A percentile compares a stretch with the other conserved stretches of the same genome.
Evolutionary conservation across 257 asterid genomes (phyloP).

Genomic region (Vinca minor): DNA sequence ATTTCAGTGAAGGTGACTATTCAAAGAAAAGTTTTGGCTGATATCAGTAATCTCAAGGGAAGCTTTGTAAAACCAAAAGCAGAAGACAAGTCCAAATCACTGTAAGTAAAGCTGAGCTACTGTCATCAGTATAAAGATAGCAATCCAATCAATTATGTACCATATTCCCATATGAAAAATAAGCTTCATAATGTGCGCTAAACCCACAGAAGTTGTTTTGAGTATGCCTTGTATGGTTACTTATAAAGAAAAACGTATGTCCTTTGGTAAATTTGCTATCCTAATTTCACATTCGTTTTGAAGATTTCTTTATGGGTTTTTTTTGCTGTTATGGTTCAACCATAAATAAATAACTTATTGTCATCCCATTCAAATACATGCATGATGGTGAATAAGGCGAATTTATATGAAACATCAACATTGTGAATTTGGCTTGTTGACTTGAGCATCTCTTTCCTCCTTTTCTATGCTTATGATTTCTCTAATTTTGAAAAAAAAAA

Average conservation of each 20-base stretch:
- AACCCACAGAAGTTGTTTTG: background rate
- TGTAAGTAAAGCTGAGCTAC: slow-evolving; percentile 36
- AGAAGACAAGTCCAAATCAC: slow-evolving; percentile 28
- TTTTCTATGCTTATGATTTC: background rate
- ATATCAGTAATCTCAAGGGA: slow-evolving; percentile 62
- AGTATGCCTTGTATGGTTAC: background rate
- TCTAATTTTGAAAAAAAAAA: background rate
- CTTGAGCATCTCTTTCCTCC: background rate
- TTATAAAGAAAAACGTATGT: background rate
- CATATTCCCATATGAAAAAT: background rate
- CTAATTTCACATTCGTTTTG: background rate
- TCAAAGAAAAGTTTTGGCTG: slow-evolving; percentile 68
- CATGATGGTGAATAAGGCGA: background rate
- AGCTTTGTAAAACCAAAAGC: slow-evolving; percentile 34
- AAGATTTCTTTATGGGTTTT: background rate
- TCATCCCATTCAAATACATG: background rate
- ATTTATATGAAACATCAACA: background rate
- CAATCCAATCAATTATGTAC: background rate
- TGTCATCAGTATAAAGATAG: background rate
- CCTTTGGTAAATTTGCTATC: background rate
- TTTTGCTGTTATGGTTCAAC: background rate
- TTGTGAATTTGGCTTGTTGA: background rate
- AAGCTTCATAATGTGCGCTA: background rate
- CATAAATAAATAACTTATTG: background rate
- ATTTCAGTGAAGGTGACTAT: slow-evolving; percentile 45